Evolutionary conservation across 2,329 filamentous ascomycete genomes (phyloP).

Genomic region (Aspergillus thermomutatus): DNA sequence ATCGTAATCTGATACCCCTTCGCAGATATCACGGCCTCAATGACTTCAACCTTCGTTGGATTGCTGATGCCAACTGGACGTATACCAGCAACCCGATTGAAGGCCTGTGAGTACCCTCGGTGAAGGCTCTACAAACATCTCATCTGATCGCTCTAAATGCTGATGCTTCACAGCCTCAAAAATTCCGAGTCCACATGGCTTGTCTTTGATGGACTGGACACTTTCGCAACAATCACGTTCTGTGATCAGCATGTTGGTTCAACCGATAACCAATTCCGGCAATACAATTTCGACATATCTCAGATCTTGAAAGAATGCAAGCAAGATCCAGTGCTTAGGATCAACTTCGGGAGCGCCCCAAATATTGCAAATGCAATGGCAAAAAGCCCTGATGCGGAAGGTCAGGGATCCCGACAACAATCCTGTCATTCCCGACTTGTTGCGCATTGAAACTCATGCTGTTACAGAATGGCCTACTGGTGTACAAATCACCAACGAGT

Average conservation of each 20-base stretch:
- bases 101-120: conserved; percentile 34
- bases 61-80: conserved; percentile 59
- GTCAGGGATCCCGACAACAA: conserved; percentile 21
- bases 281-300: conserved; percentile 59
- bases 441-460: not conserved
- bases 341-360: conserved; percentile 58
- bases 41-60: conserved; percentile 59
- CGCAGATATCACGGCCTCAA: conserved; percentile 52
- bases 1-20: not conserved
- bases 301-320: conserved; percentile 44
- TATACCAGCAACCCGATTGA: conserved; percentile 51
- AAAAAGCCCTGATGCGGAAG: conserved; percentile 46
- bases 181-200: conserved; percentile 49
- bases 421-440: no score
- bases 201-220: conserved; percentile 61
- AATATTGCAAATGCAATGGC: conserved; percentile 54
- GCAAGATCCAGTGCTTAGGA: conserved; percentile 38
- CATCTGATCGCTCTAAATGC: not conserved
- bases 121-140: not conserved
- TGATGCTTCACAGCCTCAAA: conserved; percentile 17
- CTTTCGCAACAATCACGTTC: conserved; percentile 55
- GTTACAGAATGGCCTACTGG: conserved; percentile 47
- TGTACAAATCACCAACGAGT: conserved; percentile 51
- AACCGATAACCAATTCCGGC: conserved; percentile 62
- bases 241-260: conserved; percentile 54